Percentiles rank a stretch among this genome's conserved stretches.
phyloP scores from a whole-genome alignment of 345 rosid species.

The Jatropha curcas region DNA sequence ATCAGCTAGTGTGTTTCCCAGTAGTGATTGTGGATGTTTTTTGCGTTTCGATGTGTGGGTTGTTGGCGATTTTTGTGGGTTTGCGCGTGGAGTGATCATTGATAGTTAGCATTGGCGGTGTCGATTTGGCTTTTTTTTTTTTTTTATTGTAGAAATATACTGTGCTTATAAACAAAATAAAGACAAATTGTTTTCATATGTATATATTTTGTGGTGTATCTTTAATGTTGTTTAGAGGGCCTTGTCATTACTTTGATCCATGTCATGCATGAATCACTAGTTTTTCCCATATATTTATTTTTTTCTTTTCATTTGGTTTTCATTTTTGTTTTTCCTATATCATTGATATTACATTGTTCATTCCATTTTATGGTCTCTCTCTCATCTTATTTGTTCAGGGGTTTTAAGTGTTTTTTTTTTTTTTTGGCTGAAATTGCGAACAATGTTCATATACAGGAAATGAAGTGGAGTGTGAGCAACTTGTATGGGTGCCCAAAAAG shows the following conservation, averaged over 20 bases:
- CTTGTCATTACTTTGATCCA: neutral
- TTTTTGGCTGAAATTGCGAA: constrained; percentile 36
- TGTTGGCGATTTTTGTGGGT: too few relatives aligned
- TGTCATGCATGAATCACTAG: neutral
- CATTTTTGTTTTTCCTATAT: constrained; percentile 7
- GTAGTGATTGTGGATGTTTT: too few relatives aligned
- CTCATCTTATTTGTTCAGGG: constrained; percentile 12
- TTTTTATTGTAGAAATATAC: neutral
- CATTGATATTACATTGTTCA: neutral
- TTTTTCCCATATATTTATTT: constrained; percentile 2
- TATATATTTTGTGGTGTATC: neutral
- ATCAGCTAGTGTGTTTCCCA: too few relatives aligned
- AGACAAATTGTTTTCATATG: neutral
- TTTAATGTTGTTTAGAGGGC: constrained; percentile 1
- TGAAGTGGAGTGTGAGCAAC: constrained; percentile 98
- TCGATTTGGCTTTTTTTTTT: neutral
- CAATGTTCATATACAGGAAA: constrained; percentile 65
- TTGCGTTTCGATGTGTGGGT: too few relatives aligned
- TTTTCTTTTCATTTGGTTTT: constrained; percentile 8
- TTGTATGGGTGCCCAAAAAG: constrained; percentile 87
- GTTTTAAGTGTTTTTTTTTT: constrained; percentile 26
- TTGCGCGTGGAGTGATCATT: too few relatives aligned
- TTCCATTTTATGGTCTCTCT: constrained; percentile 6
- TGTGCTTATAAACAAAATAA: neutral
- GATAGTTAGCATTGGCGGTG: too few relatives aligned